Conservation (phyloP, 2,329 filamentous ascomycete genomes). For the Cladosporium sp. region DNA sequence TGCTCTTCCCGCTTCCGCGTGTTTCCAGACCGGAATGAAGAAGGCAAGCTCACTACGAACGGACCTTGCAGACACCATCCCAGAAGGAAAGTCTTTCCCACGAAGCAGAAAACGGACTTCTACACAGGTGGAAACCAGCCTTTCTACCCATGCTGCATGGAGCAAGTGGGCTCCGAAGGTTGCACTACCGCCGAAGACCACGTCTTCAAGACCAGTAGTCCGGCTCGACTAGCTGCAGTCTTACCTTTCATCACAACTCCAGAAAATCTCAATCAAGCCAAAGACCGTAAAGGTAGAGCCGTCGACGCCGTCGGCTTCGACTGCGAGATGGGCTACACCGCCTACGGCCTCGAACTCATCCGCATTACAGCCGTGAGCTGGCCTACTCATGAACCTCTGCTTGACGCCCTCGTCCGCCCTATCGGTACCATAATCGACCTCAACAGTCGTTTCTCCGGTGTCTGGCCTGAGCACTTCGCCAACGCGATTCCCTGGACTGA, state of each 20-base stretch:
- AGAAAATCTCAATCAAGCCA: slow-evolving; percentile 50
- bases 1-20: slow-evolving; percentile 85
- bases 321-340: slow-evolving; percentile 97
- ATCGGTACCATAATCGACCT: slow-evolving; percentile 81
- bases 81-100: slow-evolving; percentile 62
- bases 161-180: slow-evolving; percentile 69
- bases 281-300: slow-evolving; percentile 28
- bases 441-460: slow-evolving; percentile 88
- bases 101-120: slow-evolving; percentile 50
- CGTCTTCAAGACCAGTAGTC: slow-evolving; percentile 79
- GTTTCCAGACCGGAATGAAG: slow-evolving; percentile 75
- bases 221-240: slow-evolving; percentile 70
- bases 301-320: slow-evolving; percentile 75
- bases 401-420: slow-evolving; percentile 83
- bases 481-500: slow-evolving; percentile 57
- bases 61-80: slow-evolving; percentile 79
- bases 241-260: slow-evolving; percentile 81
- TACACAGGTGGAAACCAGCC: slow-evolving; percentile 54
- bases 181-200: slow-evolving; percentile 70
- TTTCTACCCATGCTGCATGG: slow-evolving; percentile 74
- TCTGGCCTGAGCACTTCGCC: slow-evolving; percentile 71
- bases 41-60: slow-evolving; percentile 73
- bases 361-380: slow-evolving; percentile 85
- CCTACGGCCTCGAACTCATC: slow-evolving; percentile 80
- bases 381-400: slow-evolving; percentile 68